Percentiles rank a stretch among this genome's conserved stretches.
phyloP scores from a whole-genome alignment of 805 yeast species.

The Peterozyma xylosa region DNA sequence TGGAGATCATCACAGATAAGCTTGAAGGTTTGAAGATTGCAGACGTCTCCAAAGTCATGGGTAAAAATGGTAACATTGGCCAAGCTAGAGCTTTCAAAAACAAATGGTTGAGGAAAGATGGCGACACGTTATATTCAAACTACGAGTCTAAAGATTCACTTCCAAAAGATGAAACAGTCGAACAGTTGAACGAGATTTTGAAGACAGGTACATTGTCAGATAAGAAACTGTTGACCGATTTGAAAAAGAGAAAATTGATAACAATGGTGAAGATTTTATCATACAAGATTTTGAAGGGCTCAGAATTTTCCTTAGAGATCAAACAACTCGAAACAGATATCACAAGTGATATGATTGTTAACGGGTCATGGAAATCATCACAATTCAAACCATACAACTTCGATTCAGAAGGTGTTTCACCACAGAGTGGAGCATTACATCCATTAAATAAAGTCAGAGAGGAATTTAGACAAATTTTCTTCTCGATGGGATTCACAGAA shows the following conservation, averaged over 20 bases:
- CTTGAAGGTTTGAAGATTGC: constrained; percentile 76
- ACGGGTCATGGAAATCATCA: constrained; percentile 76
- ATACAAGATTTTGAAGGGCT: constrained; percentile 71
- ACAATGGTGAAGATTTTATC: constrained; percentile 65
- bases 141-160: constrained; percentile 31
- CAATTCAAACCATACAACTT: constrained; percentile 94
- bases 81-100: constrained; percentile 97
- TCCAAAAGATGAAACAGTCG: constrained; percentile 64
- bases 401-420: constrained; percentile 85
- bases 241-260: constrained; percentile 90
- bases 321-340: constrained; percentile 85
- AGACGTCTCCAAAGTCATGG: constrained; percentile 68
- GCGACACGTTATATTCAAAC: constrained; percentile 66
- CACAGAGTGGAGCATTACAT: constrained; percentile 89
- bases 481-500: constrained; percentile 96
- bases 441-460: constrained; percentile 96
- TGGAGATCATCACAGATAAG: constrained; percentile 63
- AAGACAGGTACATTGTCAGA: constrained; percentile 49
- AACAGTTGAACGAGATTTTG: constrained; percentile 50
- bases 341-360: constrained; percentile 84
- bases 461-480: constrained; percentile 96
- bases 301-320: constrained; percentile 76
- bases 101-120: constrained; percentile 90
- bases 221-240: constrained; percentile 66
- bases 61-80: constrained; percentile 82